Conservation (phyloP, 139 green algal genomes). For the Chlamydomonas incerta region DNA sequence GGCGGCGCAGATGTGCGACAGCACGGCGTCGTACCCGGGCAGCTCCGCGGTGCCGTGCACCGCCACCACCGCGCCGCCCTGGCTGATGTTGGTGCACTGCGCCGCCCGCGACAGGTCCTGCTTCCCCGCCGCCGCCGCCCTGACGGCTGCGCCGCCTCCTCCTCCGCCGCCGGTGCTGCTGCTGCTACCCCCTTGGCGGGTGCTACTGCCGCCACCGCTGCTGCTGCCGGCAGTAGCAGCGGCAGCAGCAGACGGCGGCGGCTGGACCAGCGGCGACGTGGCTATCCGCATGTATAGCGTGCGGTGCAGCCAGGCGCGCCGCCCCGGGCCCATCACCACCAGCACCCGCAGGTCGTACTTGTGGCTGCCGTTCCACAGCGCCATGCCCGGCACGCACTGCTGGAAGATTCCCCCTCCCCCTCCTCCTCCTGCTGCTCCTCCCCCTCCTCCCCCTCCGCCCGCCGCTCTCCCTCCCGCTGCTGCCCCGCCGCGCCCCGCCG, state of each 20-base stretch:
- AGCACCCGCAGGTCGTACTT: conserved; percentile 18
- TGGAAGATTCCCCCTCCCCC: not conserved
- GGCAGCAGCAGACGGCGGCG: too few relatives aligned
- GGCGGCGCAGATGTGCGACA: not conserved
- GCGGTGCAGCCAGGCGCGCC: conserved; percentile 8
- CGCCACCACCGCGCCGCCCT: not conserved
- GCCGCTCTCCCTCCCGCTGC: not conserved
- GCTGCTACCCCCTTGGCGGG: too few relatives aligned
- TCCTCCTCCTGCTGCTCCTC: too few relatives aligned
- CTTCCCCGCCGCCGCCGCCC: too few relatives aligned
- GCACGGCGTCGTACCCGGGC: not conserved
- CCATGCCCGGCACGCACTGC: not conserved
- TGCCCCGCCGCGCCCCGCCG: not conserved
- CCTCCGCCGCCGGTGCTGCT: too few relatives aligned
- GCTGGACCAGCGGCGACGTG: not conserved
- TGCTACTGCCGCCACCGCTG: too few relatives aligned
- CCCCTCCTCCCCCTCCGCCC: not conserved
- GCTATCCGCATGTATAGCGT: conserved; percentile 1
- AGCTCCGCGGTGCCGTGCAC: not conserved
- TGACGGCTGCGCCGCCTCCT: too few relatives aligned
- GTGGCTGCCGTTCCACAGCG: not conserved
- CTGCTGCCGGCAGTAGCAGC: too few relatives aligned
- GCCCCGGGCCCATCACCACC: conserved; percentile 10
- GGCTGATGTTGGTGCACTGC: conserved; percentile 15
- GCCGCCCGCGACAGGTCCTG: not conserved